These are phyloP conservation scores for Neurospora sp. DNA, from an alignment of 495 filamentous ascomycete genomes.

Conservation along the genomic window DNA sequence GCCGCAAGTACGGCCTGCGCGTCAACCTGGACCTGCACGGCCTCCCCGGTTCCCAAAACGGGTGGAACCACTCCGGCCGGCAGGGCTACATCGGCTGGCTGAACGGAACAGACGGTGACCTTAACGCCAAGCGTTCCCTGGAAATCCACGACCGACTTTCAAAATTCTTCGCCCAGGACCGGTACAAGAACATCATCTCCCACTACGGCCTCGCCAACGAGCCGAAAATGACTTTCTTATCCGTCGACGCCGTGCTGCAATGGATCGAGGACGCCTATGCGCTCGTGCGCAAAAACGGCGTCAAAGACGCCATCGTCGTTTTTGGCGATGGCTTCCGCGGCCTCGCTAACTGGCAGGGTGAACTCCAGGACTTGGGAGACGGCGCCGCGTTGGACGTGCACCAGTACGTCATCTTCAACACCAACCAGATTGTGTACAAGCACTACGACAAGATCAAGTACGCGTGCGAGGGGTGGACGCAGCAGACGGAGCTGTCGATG, in stretches of 20 bases:
- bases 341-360: constrained; percentile 65
- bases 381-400: constrained; percentile 80
- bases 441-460: constrained; percentile 71
- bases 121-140: constrained; percentile 66
- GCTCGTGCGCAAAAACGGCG: constrained; percentile 59
- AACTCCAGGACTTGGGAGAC: constrained; percentile 41
- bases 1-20: constrained; percentile 83
- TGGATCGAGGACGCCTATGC: constrained; percentile 60
- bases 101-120: constrained; percentile 57
- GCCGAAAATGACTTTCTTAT: constrained; percentile 64
- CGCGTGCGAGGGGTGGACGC: constrained; percentile 77
- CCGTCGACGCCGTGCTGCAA: constrained; percentile 46
- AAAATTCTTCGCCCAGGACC: constrained; percentile 73
- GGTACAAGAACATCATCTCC: constrained; percentile 73
- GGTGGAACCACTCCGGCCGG: constrained; percentile 80
- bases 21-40: constrained; percentile 93
- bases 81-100: constrained; percentile 67
- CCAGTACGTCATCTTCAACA: constrained; percentile 87
- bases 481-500: constrained; percentile 62
- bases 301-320: constrained; percentile 51
- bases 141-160: constrained; percentile 73
- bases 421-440: constrained; percentile 57
- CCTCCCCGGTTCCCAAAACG: constrained; percentile 76
- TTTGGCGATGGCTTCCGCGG: constrained; percentile 84
- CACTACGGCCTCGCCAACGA: constrained; percentile 87